Conservation (phyloP, 164 flowering plant species). For the Nymphaea thermarum region DNA sequence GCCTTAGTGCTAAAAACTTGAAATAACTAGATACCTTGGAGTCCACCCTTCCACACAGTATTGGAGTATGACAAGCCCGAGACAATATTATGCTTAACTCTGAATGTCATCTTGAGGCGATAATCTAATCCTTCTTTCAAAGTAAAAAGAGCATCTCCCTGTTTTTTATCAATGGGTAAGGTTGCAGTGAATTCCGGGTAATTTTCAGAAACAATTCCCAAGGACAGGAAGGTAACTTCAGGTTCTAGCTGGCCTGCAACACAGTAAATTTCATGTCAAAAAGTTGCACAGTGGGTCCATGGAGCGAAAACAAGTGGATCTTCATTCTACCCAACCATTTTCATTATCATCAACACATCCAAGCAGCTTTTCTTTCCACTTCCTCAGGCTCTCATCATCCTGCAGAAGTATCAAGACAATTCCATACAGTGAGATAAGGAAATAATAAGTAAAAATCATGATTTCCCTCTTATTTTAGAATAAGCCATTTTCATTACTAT, state of each 20-base stretch:
- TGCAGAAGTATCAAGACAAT: constrained; percentile 9
- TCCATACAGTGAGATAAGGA: no score
- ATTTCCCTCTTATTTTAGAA: no score
- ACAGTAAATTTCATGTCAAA: not conserved
- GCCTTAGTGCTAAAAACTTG: not conserved
- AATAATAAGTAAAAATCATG: no score
- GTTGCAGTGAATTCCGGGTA: constrained; percentile 36
- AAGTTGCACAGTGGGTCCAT: not conserved
- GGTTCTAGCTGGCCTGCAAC: constrained; percentile 57
- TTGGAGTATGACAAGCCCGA: constrained; percentile 61
- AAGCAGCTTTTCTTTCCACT: constrained; percentile 83
- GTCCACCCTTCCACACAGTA: constrained; percentile 60
- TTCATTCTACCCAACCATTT: constrained; percentile 25
- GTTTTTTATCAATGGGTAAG: constrained; percentile 31
- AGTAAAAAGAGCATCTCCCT: constrained; percentile 26
- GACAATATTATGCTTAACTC: constrained; percentile 60
- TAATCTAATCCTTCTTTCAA: constrained; percentile 59
- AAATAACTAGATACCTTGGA: constrained; percentile 33
- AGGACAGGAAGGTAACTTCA: constrained; percentile 60
- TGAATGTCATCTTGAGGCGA: constrained; percentile 49
- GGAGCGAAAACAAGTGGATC: not conserved
- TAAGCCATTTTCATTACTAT: no score
- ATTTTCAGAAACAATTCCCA: constrained; percentile 46
- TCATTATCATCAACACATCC: constrained; percentile 55
- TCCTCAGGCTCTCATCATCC: constrained; percentile 83